Base-by-base conservation (phyloP, 805 yeast species). In the Jamesozyma jinghongensis region DNA sequence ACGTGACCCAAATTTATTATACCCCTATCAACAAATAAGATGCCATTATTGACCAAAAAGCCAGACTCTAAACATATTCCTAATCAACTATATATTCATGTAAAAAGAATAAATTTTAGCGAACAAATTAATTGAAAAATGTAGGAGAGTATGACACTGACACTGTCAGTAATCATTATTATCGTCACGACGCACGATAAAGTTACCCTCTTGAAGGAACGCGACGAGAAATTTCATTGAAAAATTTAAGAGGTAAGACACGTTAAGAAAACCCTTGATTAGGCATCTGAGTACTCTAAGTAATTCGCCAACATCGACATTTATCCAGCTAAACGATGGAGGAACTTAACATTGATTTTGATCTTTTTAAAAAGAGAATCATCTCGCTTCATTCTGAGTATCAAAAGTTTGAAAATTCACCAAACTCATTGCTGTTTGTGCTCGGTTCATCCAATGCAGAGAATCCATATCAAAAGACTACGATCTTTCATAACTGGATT, bases 361-460 rank as follows among this genome's bases (percentile, higher is more conserved):
- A 48, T 10, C 41, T 46, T n/a, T 51, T 61, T 19, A 53, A 55
- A 33, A 45, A 52, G 19, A 57, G 66, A 43, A 43, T 56, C n/a
- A 40, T 47, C 20, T 37, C 51, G 19, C 46, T 62, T 14, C 61
- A 60, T 40, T 39, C 52, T 6, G 45, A 50, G 17, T 59, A 50
- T 35, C 32, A 48, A 10, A 44, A 44, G 5, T 62, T 60, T 46
- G 62, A 57, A 34, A 48, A 51, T n/a, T 45, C 57, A 12, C 66
- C 66, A 40, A 50, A 69, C 35, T 71, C 80, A 7, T 49, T 82
- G 26, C 54, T 86, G 45, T 74, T 85, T 35, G 76, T 85, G 12
- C 81, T 83, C 36, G 97, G 97, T 11, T 83, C 94, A 6, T 69
- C 85, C 34, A 87, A 85, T 57, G 92, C 84, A 45, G 90, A 83